Evolutionary conservation across 2,329 filamentous ascomycete species (phyloP).

Genomic region (Scedosporium minutisporum): DNA sequence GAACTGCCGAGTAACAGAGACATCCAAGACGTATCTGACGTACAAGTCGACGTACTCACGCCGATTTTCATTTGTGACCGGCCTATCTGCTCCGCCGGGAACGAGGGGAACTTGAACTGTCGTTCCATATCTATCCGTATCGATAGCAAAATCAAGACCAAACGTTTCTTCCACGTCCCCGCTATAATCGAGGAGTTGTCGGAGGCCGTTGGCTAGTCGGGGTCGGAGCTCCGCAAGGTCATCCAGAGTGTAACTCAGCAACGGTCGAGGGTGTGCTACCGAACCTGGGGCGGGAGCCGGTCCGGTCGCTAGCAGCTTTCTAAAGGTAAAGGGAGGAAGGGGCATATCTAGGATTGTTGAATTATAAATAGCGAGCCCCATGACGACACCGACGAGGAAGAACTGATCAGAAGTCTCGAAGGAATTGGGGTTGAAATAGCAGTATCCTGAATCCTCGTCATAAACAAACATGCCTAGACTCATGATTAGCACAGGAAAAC

Average conservation of each 20-base stretch:
- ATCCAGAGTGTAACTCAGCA: conserved; percentile 66
- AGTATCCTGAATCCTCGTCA: conserved; percentile 81
- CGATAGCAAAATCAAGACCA: conserved; percentile 70
- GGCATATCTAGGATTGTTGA: conserved; percentile 86
- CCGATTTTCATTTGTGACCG: conserved; percentile 77
- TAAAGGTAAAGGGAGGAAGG: conserved; percentile 79
- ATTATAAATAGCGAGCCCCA: conserved; percentile 89
- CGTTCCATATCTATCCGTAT: conserved; percentile 68
- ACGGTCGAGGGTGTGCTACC: conserved; percentile 45
- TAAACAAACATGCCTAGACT: conserved; percentile 75
- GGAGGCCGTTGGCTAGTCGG: conserved; percentile 62
- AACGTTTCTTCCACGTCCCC: conserved; percentile 76
- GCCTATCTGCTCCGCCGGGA: conserved; percentile 58
- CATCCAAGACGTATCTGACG: conserved; percentile 70
- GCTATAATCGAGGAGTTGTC: conserved; percentile 69
- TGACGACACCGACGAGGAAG: conserved; percentile 77
- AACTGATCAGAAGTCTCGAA: conserved; percentile 90
- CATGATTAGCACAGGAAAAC: conserved; percentile 9
- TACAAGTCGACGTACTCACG: conserved; percentile 83
- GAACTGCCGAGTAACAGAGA: conserved; percentile 69
- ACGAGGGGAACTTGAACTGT: conserved; percentile 60
- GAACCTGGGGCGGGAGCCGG: conserved; percentile 49
- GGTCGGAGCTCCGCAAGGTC: conserved; percentile 79
- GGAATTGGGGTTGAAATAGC: conserved; percentile 86
- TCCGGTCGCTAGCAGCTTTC: conserved; percentile 71